These are phyloP conservation scores for Tephrocybe sp. DNA, from an alignment of 768 basidiomycete species.

Conservation along the genomic window DNA sequence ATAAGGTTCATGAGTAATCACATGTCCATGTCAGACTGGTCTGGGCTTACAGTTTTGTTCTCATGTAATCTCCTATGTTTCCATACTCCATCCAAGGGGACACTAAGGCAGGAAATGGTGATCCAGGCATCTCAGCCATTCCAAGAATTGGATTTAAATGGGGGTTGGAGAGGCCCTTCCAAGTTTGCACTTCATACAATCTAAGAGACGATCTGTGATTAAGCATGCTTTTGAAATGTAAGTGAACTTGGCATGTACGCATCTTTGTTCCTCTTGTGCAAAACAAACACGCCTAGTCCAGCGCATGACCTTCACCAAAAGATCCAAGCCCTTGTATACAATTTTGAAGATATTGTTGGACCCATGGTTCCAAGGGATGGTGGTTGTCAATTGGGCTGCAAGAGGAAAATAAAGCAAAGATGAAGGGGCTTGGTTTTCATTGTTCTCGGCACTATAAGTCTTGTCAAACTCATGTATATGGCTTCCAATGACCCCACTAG, in stretches of 20 bases:
- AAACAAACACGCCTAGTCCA: not conserved
- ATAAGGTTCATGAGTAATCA: too few relatives aligned
- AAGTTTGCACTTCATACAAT: not conserved
- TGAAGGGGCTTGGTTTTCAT: not conserved
- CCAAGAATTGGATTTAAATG: not conserved
- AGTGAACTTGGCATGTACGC: not conserved
- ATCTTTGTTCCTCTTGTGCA: not conserved
- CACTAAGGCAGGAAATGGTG: not conserved
- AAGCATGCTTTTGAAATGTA: not conserved
- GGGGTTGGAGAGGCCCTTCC: not conserved
- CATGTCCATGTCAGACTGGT: too few relatives aligned
- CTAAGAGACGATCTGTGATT: not conserved
- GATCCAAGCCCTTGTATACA: not conserved
- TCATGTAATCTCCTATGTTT: not conserved
- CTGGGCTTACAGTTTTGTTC: too few relatives aligned
- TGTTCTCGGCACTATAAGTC: not conserved
- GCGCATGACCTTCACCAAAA: not conserved
- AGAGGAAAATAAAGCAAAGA: not conserved
- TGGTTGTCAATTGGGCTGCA: not conserved
- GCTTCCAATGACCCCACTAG: too few relatives aligned
- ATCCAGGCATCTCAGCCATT: not conserved
- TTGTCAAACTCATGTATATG: not conserved
- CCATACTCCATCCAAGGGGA: slow-evolving; percentile 8
- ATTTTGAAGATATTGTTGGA: not conserved
- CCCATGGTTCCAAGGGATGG: not conserved